Conservation (phyloP, 148 eudicot genomes). For the Silene conica region DNA sequence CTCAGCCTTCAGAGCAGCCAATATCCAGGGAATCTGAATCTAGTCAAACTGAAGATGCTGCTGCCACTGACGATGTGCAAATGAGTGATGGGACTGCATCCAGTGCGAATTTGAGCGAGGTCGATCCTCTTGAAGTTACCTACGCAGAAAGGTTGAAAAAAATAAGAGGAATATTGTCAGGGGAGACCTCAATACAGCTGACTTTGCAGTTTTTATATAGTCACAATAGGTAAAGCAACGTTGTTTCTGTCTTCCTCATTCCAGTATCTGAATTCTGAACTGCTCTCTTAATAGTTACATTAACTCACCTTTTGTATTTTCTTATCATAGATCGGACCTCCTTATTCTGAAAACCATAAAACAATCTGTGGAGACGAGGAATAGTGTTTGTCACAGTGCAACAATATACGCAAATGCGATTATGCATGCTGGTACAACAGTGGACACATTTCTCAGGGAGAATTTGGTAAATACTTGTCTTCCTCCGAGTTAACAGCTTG, state of each 20-base stretch:
- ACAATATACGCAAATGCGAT: conserved; percentile 94
- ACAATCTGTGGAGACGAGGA: conserved; percentile 97
- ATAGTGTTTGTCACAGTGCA: conserved; percentile 99
- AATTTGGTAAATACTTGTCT: conserved; percentile 58
- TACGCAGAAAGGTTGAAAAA: conserved; percentile 71
- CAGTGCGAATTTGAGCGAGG: conserved; percentile 26
- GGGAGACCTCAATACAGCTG: conserved; percentile 92
- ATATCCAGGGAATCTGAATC: conserved; percentile 46
- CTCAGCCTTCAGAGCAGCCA: conserved; percentile 37
- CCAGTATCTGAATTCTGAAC: not conserved
- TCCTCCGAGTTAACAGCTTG: not conserved
- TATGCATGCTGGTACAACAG: conserved; percentile 99
- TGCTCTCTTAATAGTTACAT: not conserved
- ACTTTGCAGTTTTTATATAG: conserved; percentile 86
- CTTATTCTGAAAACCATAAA: conserved; percentile 95
- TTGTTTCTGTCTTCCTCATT: not conserved
- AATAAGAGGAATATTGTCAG: conserved; percentile 81
- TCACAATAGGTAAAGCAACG: conserved; percentile 70
- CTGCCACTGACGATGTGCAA: conserved; percentile 62
- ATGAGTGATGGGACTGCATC: conserved; percentile 60
- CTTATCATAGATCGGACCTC: conserved; percentile 74
- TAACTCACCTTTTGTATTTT: not conserved
- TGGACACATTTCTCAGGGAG: conserved; percentile 93
- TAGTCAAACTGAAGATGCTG: conserved; percentile 38
- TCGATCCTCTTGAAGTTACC: conserved; percentile 61